A percentile compares a stretch with the other conserved stretches of the same genome.
phyloP scores from a whole-genome alignment of 2,329 filamentous ascomycete species.

The Drechslerella stenobrocha region DNA sequence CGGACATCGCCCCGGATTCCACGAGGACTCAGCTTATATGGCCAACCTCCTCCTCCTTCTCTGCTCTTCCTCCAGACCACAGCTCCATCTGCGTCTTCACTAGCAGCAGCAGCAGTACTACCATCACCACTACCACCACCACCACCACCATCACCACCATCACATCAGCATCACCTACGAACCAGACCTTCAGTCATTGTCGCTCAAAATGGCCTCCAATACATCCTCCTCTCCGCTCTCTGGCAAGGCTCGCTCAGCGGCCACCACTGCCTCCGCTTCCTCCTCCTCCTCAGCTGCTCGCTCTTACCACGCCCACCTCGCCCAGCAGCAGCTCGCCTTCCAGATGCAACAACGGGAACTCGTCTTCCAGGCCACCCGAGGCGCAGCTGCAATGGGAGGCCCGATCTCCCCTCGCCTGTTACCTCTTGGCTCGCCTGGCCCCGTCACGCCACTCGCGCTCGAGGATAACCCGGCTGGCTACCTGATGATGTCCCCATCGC shows the following conservation, averaged over 20 bases:
- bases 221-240: not conserved
- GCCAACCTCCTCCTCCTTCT: too few species aligned
- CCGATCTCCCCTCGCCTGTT: conserved; percentile 52
- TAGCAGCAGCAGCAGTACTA: too few species aligned
- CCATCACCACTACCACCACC: not conserved
- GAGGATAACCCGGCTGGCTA: conserved; percentile 50
- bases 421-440: conserved; percentile 52
- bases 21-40: too few species aligned
- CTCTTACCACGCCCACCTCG: conserved; percentile 49
- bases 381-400: conserved; percentile 46
- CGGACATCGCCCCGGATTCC: too few species aligned
- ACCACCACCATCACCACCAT: not conserved
- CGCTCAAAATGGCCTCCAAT: too few species aligned
- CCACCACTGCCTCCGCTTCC: conserved; percentile 5
- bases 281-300: not conserved
- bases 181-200: too few species aligned
- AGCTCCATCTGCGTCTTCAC: too few species aligned
- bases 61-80: too few species aligned
- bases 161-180: too few species aligned
- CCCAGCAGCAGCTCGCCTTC: conserved; percentile 52
- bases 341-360: conserved; percentile 53
- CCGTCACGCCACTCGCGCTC: conserved; percentile 52
- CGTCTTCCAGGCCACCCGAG: conserved; percentile 52
- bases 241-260: conserved; percentile 8
- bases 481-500: conserved; percentile 26